Conservation (phyloP, 1,284 basidiomycete species). For the Pyrrhoderma noxium region DNA sequence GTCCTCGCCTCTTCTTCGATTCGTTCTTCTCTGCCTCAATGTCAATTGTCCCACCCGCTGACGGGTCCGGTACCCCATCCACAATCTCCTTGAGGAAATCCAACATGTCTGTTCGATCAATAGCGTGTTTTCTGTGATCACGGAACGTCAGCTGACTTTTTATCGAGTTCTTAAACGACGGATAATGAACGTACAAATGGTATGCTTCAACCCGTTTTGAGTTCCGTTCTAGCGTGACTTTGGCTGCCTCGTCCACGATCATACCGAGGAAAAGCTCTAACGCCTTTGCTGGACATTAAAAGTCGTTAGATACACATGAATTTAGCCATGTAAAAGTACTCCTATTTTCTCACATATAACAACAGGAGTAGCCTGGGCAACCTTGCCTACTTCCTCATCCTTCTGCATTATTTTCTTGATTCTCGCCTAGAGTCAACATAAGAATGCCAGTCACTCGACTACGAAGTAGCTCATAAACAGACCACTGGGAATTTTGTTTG, state of each 20-base stretch:
- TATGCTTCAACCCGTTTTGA: conserved; percentile 90
- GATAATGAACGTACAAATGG: conserved; percentile 71
- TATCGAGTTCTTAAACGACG: conserved; percentile 2
- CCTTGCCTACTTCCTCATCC: conserved; percentile 98
- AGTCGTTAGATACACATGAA: background rate
- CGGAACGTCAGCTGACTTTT: background rate
- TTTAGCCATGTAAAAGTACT: background rate
- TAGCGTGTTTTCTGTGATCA: conserved; percentile 78
- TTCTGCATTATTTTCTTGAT: conserved; percentile 99
- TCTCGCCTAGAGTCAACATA: conserved; percentile 58
- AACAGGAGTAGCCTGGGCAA: conserved; percentile 94
- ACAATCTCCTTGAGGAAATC: conserved; percentile 97
- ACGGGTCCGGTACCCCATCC: conserved; percentile 84
- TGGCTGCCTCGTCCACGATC: conserved; percentile 79
- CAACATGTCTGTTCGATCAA: conserved; percentile 83
- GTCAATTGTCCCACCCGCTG: conserved; percentile 69
- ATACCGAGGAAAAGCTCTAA: conserved; percentile 90
- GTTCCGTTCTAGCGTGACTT: conserved; percentile 75
- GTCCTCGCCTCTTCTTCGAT: conserved; percentile 28
- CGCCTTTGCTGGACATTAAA: conserved; percentile 70
- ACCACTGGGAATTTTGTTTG: conserved; percentile 82
- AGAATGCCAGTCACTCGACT: conserved; percentile 1
- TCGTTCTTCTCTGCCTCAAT: conserved; percentile 48
- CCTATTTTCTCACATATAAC: conserved; percentile 81
- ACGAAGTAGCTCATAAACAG: conserved; percentile 24